A percentile compares a stretch with the other conserved stretches of the same genome.
phyloP scores from a whole-genome alignment of 129 eudicot species.

The Arctium lappa region DNA sequence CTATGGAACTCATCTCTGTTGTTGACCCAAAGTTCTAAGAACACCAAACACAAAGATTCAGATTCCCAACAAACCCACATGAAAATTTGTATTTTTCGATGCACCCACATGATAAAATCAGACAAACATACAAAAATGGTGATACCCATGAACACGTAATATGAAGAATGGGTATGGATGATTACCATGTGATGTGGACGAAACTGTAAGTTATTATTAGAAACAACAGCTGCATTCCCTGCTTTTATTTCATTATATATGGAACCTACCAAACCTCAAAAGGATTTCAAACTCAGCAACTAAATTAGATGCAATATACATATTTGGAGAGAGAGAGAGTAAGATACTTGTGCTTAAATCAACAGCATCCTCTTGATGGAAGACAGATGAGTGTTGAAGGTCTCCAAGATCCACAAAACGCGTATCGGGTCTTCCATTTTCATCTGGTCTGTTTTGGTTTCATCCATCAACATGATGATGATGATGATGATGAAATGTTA shows the following conservation, averaged over 20 bases:
- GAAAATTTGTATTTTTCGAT: conserved; percentile 26
- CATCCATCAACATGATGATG: not conserved
- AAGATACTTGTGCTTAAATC: conserved; percentile 76
- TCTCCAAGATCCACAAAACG: conserved; percentile 68
- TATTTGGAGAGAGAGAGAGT: not conserved
- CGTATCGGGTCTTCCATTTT: conserved; percentile 42
- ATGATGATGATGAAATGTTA: not conserved
- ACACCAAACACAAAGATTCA: conserved; percentile 13
- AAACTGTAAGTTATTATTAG: conserved; percentile 48
- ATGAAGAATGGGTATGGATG: not conserved
- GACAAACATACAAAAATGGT: conserved; percentile 13
- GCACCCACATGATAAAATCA: conserved; percentile 23
- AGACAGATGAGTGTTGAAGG: conserved; percentile 50
- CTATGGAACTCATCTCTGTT: conserved; percentile 53
- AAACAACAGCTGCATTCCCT: conserved; percentile 45
- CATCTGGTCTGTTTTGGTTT: conserved; percentile 36
- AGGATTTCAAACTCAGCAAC: not conserved
- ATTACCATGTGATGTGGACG: conserved; percentile 61
- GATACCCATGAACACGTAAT: not conserved
- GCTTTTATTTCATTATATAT: conserved; percentile 53
- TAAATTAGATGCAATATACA: not conserved
- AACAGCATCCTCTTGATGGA: conserved; percentile 75
- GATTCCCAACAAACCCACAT: conserved; percentile 30
- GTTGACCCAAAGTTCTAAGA: conserved; percentile 54
- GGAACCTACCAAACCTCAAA: conserved; percentile 44